These are phyloP conservation scores for Parafenestella ontariensis DNA, from an alignment of 2,329 filamentous ascomycete species.

Conservation along the genomic window DNA sequence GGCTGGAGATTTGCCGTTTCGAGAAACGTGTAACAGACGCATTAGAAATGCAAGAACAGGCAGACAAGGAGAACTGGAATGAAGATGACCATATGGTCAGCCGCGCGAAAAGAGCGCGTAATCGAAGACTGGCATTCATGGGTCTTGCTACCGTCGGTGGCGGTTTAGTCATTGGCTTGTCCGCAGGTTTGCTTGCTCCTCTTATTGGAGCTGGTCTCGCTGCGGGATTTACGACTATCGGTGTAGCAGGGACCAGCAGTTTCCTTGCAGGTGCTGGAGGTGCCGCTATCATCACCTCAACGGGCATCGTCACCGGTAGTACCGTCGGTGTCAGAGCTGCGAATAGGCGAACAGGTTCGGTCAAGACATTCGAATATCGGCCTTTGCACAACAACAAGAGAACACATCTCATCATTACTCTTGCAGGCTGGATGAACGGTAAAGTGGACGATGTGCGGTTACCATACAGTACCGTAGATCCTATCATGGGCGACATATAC, in stretches of 20 bases:
- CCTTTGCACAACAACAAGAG: constrained; percentile 98
- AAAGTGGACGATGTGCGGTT: constrained; percentile 96
- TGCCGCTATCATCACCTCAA: constrained; percentile 91
- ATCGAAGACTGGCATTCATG: constrained; percentile 90
- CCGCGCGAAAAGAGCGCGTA: constrained; percentile 80
- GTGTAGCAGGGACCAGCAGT: constrained; percentile 83
- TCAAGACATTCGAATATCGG: constrained; percentile 95
- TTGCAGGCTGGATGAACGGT: constrained; percentile 98
- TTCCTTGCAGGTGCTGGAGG: constrained; percentile 93
- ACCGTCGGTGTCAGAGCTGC: constrained; percentile 87
- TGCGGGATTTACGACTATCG: constrained; percentile 93
- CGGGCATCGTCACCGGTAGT: constrained; percentile 83
- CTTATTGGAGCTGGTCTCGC: constrained; percentile 94
- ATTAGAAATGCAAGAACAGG: constrained; percentile 94
- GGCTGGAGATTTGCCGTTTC: constrained; percentile 94
- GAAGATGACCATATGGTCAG: constrained; percentile 92
- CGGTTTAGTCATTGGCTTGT: constrained; percentile 92
- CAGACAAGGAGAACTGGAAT: constrained; percentile 96
- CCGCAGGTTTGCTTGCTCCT: constrained; percentile 87
- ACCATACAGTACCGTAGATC: constrained; percentile 94
- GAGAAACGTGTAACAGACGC: constrained; percentile 97
- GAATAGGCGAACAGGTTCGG: constrained; percentile 85
- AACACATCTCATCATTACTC: constrained; percentile 92
- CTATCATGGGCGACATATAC: constrained; percentile 98
- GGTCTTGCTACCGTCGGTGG: constrained; percentile 95